Evolutionary conservation across 2,329 filamentous ascomycete species (phyloP), one percentile per base, ranked within the genome.

Genomic region (Ophiostoma ips): DNA sequence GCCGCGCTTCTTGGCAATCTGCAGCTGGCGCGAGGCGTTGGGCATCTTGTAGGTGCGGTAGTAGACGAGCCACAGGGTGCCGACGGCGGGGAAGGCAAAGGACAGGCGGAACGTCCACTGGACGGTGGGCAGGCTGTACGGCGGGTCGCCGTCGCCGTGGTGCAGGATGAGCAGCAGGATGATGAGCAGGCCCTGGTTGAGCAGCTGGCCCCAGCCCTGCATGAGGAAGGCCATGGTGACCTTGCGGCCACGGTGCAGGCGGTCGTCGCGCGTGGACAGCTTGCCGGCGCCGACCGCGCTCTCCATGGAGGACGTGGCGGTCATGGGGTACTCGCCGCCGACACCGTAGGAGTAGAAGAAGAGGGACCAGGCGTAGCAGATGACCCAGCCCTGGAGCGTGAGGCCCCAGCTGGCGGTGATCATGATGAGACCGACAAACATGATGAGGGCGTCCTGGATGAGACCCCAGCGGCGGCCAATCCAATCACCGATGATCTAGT

Each of bases 201-300:
- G 73, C 64, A 95, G 86, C 67, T 96, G 90, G 57, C 90, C 90
- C 90, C 90, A 96, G 50, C 90, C 90, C 68, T 96, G 90, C 90
- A 96, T 95, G 68, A 96, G 68, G 72, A 96, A 96, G 52, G 90
- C 89, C 65, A 84, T 87, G 57, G 88, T 95, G 63, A 95, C 90
- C 67, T 94, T 94, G 62, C 90, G 86, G 56, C 90, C 90, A 68
- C 90, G 87, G 71, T 96, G 90, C 49, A 96, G 80, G 63, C 90
- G 87, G 64, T 96, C 90, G 49, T 95, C 87, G 55, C 83, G 83
- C 52, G 88, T 95, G 7, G 90, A 95, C 49, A 95, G 70, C 64
- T 83, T 89, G 55, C 90, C 89, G 35, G 87, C 70, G n/a, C 85
- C 80, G 43, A 89, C 83, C 15, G 87, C 84, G 61, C 89, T 87